A percentile compares a stretch with the other conserved stretches of the same genome.
Evolutionary conservation across 371 early-diverging fungal species (phyloP).

Genomic region (Zychaea mexicana): DNA sequence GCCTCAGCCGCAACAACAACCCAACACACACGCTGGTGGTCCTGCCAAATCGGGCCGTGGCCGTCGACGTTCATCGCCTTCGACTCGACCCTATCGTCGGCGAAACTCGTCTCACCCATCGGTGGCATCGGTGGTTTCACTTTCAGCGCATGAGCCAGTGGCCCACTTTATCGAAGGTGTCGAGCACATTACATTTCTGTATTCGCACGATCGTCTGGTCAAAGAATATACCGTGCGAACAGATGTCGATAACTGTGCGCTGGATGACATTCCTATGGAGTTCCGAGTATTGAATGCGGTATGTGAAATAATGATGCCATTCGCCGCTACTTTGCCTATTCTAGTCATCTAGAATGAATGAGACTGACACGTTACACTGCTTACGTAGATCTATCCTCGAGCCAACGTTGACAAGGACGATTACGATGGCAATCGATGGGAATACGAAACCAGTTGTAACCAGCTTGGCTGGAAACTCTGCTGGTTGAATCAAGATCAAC

Average conservation of each 20-base stretch:
- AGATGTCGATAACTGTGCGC: constrained; percentile 69
- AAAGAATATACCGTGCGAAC: constrained; percentile 78
- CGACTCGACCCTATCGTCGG: constrained; percentile 22
- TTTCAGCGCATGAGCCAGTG: constrained; percentile 55
- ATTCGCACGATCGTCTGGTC: constrained; percentile 64
- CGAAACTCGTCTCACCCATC: constrained; percentile 45
- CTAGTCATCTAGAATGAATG: neutral
- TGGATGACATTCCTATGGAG: constrained; percentile 61
- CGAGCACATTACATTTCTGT: constrained; percentile 67
- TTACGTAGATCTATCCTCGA: constrained; percentile 72
- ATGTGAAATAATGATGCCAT: constrained; percentile 12
- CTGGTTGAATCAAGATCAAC: constrained; percentile 74
- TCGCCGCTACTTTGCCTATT: neutral
- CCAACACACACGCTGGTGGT: neutral
- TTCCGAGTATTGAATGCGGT: constrained; percentile 77
- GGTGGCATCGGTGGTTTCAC: constrained; percentile 51
- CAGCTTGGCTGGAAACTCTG: constrained; percentile 85
- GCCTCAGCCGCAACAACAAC: neutral
- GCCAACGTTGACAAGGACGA: constrained; percentile 65
- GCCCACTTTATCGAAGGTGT: constrained; percentile 51
- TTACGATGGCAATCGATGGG: constrained; percentile 89
- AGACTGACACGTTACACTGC: neutral
- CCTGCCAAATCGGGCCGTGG: constrained; percentile 1
- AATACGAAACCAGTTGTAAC: constrained; percentile 90
- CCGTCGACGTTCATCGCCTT: constrained; percentile 8